Base-by-base conservation (phyloP, 106 monocot genomes). In the Xerophyta viscosa region DNA sequence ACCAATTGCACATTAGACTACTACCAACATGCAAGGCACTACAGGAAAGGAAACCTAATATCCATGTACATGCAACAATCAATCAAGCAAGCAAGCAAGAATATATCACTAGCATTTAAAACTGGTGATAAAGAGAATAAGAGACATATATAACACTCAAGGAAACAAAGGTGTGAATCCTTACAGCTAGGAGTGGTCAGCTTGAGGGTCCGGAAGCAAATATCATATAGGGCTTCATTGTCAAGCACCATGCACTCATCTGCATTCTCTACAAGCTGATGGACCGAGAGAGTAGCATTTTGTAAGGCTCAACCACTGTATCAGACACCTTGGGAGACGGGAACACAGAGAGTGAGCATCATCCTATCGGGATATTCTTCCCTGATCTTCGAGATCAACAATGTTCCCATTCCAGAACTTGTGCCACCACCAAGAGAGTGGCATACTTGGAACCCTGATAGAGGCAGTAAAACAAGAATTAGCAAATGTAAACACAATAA, bases 391-490 rank as follows among this genome's bases (percentile, higher is more conserved):
- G 58, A 58, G 24, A 58, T 58, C 41, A 58, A 27, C 10, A 58
- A 26, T 58, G 58, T 58, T 24, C 58, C 58, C 58, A 58, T 58
- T 27, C 58, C 58, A 15, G 58, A 58, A 18, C 58, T 42, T 15
- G 58, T 58, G 8, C 58, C 58, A n/a, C 58, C 58, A 58, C 58
- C 58, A 25, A 58, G 58, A 27, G 58, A 58, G 58, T 58, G 58
- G 24, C 58, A 58, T 6, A 58, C 58, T 28, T 58, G 58, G 24
- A 58, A 58, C 2, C 58, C 58, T 58, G 58, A 20, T 23, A 3
- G 15, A 12, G 39, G 15, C 13, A 2, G 15, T 39, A 3, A 39
- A 39, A 15, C 15, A 39, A 39, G 10, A 7, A 15, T 39, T 2
- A 39, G 39, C 1, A 39, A 39, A 7, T 12, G 6, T 12, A 39